These are phyloP conservation scores for Pythium folliculosum DNA, from an alignment of 352 stramenopile species.

Conservation along the genomic window DNA sequence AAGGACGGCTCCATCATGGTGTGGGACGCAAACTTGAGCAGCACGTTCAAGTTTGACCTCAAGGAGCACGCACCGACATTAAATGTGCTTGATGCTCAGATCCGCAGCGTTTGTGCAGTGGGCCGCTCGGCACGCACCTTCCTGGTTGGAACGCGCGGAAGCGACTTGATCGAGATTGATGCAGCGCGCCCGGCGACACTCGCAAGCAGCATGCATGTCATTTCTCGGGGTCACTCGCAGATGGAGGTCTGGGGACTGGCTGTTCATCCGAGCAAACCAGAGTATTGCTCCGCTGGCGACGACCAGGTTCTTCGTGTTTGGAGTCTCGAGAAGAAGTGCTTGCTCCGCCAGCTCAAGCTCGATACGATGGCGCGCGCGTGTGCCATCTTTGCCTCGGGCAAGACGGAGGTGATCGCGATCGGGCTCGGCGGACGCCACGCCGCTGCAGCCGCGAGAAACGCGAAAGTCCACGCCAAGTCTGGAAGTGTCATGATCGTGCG, in stretches of 20 bases:
- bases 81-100: constrained; percentile 21
- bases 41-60: constrained; percentile 45
- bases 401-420: constrained; percentile 52
- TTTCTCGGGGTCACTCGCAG: constrained; percentile 65
- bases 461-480: constrained; percentile 64
- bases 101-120: constrained; percentile 53
- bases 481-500: constrained; percentile 60
- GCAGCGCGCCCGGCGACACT: constrained; percentile 24
- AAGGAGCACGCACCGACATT: constrained; percentile 32
- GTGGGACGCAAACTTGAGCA: constrained; percentile 73
- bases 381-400: constrained; percentile 38
- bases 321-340: constrained; percentile 51
- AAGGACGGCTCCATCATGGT: constrained; percentile 88
- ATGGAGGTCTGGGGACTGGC: constrained; percentile 85
- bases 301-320: constrained; percentile 84
- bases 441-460: constrained; percentile 24
- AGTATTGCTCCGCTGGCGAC: constrained; percentile 83
- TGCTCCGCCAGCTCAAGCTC: constrained; percentile 43
- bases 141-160: constrained; percentile 84
- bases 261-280: constrained; percentile 57
- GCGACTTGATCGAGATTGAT: constrained; percentile 88
- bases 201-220: constrained; percentile 19
- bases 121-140: constrained; percentile 41
- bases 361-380: constrained; percentile 67
- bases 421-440: constrained; percentile 63